A percentile compares a stretch with the other conserved stretches of the same genome.
Conservation (phyloP, 352 stramenopile genomes). For the Pythium dissimile region DNA sequence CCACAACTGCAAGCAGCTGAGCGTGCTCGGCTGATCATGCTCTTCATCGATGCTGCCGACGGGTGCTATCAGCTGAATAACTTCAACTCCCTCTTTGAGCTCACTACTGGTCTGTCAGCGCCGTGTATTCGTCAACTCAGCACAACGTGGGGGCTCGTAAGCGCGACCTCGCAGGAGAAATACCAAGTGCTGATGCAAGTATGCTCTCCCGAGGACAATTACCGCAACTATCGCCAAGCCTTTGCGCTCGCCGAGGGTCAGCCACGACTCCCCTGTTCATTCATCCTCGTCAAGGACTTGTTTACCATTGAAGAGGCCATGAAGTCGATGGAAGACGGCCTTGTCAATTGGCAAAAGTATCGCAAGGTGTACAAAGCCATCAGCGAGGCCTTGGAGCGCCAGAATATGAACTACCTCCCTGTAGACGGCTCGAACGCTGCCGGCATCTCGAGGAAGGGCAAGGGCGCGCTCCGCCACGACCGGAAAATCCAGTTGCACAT, state of each 20-base stretch:
- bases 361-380: constrained; percentile 81
- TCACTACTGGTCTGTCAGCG: constrained; percentile 72
- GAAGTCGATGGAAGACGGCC: constrained; percentile 76
- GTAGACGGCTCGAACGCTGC: constrained; percentile 29
- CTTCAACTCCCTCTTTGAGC: constrained; percentile 87
- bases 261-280: constrained; percentile 75
- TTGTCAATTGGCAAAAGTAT: constrained; percentile 87
- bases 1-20: constrained; percentile 77
- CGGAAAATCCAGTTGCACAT: constrained; percentile 70
- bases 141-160: constrained; percentile 80
- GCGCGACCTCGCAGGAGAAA: constrained; percentile 57
- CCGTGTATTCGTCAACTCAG: constrained; percentile 81
- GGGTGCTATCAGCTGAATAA: constrained; percentile 86
- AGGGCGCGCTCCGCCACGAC: constrained; percentile 70
- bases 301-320: constrained; percentile 88
- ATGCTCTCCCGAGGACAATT: constrained; percentile 85
- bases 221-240: constrained; percentile 79
- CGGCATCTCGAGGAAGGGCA: constrained; percentile 65
- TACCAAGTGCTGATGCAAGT: constrained; percentile 81
- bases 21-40: constrained; percentile 75
- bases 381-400: constrained; percentile 65
- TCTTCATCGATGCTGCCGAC: constrained; percentile 83
- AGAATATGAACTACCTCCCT: constrained; percentile 78
- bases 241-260: constrained; percentile 76
- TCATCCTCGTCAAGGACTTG: constrained; percentile 85